Base-by-base conservation (phyloP, 805 yeast genomes). In the Metschnikowia sp. region DNA sequence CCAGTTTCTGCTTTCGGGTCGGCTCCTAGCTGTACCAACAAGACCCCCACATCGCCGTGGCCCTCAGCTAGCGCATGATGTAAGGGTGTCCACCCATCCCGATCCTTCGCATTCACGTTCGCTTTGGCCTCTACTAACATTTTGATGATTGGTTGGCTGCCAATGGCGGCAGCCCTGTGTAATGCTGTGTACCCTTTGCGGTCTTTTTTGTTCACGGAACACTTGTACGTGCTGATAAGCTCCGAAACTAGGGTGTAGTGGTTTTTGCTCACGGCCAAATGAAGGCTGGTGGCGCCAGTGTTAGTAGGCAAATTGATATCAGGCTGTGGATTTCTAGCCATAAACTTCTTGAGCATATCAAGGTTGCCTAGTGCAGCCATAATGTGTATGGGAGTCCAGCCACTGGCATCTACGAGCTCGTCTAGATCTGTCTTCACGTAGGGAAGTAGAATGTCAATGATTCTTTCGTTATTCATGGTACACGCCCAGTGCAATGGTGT, bases 11-110 rank as follows among this genome's bases (percentile, higher is more conserved):
- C 47, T 18, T 59, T 64, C 10, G 72, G 63, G 54, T 86, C 89
- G 0, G 96, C 97, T 0, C 92, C 92, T 5, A 75, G 69, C 44
- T 75, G 72, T 2, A 83, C 81, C 40, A 91, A 66, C 32, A 70
- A 58, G 1, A 82, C 71, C 0, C 87, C 96, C 10, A 81, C 79
- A 49, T 87, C 96, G 1, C 85, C 90, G 56, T 83, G 84, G 0
- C 96, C 97, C 65, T 91, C 98, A 0, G 96, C 89, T 47, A 86
- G 67, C 0, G 97, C 96, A 65, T 88, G 96, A 63, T 88, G 96
- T 50, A 92, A 63, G 1, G 96, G 83, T 0, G 96, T 86, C 90
- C 94, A 88, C 0, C 96, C 94, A 44, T 76, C 75, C 10, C 55
- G 53, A 60, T 91, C 97, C 34, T 78, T 77, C 3, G 83, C 74